Base-by-base conservation (phyloP, 148 eudicot genomes). In the Spergularia bocconei region DNA sequence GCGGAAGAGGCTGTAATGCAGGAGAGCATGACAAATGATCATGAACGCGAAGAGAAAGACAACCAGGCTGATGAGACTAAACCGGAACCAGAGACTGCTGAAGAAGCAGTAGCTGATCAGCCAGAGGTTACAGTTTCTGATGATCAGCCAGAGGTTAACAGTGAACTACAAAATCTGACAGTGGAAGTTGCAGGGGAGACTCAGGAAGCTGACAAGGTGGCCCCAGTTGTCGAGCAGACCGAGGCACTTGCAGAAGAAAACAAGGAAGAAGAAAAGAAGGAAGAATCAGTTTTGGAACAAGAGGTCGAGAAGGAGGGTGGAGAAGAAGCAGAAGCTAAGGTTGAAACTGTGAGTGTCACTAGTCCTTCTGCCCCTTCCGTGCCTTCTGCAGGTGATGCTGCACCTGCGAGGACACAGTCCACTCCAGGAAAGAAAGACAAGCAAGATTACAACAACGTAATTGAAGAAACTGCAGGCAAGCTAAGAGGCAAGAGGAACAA, bases 401-500 rank as follows among this genome's bases (percentile, higher is more conserved):
- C 29, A 53, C 58, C 74, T 29, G 53, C 48, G 15, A 80, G 48
- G 12, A 56, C 62, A 63, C 64, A 79, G 63, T 50, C 56, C 4
- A 13, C 57, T 7, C 21, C 58, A 39, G 81, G 70, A 55, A 85
- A 85, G 79, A 84, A 82, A 73, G 89, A 85, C 15, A 75, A 75
- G 41, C 78, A 82, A 33, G 87, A 72, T 48, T 91, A 86, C 12
- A 91, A 91, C 61, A 83, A 83, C 71, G 85, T 88, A 70, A 91
- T 91, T 11, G 96, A 88, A 82, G 82, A 85, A 77, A 87, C 92
- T 9, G 86, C 92, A 19, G 79, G 59, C 47, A 87, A 84, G 83
- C 87, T 91, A 8, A 87, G 84, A 52, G 78, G 85, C 10, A 85
- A 75, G 82, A 88, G 76, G 75, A 91, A 87, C 81, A 91, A 83